Conservation (phyloP, 805 yeast species). For the Starmerella cellae region DNA sequence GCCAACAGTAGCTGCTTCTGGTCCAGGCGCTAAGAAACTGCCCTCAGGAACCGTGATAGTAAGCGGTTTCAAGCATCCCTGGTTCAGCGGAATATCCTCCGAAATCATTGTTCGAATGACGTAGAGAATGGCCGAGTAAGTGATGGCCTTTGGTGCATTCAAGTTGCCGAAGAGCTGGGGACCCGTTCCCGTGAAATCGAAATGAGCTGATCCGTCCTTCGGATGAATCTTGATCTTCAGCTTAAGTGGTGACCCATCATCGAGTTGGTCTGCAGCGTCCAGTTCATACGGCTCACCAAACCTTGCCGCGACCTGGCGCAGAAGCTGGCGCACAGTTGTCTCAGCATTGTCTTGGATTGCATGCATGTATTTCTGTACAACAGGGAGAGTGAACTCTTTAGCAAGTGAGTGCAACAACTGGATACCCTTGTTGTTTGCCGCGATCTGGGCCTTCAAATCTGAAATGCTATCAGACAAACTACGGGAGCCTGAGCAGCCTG, state of each 20-base stretch:
- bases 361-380: constrained; percentile 59
- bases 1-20: constrained; percentile 85
- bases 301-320: constrained; percentile 34
- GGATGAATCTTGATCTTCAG: constrained; percentile 32
- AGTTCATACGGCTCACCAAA: constrained; percentile 21
- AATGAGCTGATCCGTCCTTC: constrained; percentile 46
- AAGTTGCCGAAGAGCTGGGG: constrained; percentile 79
- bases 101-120: constrained; percentile 74
- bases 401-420: constrained; percentile 47
- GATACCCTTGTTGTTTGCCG: constrained; percentile 82
- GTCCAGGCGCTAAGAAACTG: constrained; percentile 58
- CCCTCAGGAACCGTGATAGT: constrained; percentile 49
- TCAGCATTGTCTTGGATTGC: constrained; percentile 77
- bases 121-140: constrained; percentile 77
- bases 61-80: constrained; percentile 79
- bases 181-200: constrained; percentile 79
- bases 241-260: constrained; percentile 27
- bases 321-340: constrained; percentile 45
- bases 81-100: constrained; percentile 82
- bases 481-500: constrained; percentile 85
- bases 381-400: constrained; percentile 45
- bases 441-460: constrained; percentile 72
- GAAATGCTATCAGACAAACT: constrained; percentile 70
- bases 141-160: constrained; percentile 86
- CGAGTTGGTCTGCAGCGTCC: constrained; percentile 24